Percentiles rank a stretch among this genome's conserved stretches.
These are phyloP conservation scores for Suillus clintonianus DNA, from an alignment of 768 basidiomycete genomes.

Conservation along the genomic window DNA sequence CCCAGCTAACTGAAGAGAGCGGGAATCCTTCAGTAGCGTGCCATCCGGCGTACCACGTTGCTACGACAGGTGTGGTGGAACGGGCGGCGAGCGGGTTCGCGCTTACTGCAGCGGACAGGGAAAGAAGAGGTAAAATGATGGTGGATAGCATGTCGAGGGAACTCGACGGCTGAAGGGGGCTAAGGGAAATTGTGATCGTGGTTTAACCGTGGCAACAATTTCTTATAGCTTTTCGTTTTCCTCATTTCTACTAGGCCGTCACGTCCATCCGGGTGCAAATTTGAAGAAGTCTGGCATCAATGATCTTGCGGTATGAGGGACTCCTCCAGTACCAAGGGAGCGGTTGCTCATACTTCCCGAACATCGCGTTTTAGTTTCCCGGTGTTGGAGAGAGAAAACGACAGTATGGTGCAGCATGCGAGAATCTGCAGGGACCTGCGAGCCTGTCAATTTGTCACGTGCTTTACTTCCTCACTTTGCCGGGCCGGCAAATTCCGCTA, in stretches of 20 bases:
- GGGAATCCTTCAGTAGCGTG: conserved; percentile 56
- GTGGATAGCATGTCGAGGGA: background rate
- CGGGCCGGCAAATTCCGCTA: too few relatives aligned
- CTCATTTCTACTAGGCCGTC: background rate
- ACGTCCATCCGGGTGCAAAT: background rate
- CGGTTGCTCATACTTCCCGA: background rate
- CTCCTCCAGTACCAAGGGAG: conserved; percentile 9
- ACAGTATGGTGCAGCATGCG: too few relatives aligned
- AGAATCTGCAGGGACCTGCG: background rate
- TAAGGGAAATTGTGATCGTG: too few relatives aligned
- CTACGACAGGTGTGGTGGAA: conserved; percentile 36
- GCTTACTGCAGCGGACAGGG: background rate
- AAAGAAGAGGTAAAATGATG: background rate
- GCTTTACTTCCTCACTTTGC: too few relatives aligned
- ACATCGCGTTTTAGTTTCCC: background rate
- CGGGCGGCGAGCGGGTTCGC: background rate
- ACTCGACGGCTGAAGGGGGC: background rate
- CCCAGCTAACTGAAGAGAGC: conserved; percentile 60
- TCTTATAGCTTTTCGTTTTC: background rate
- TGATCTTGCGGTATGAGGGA: background rate
- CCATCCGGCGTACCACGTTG: conserved; percentile 72
- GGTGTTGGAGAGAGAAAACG: too few relatives aligned
- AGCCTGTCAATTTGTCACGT: too few relatives aligned
- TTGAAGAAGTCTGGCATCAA: background rate
- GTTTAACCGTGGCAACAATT: too few relatives aligned